Base-by-base conservation (phyloP, 805 yeast species). In the Saturnispora bothae region DNA sequence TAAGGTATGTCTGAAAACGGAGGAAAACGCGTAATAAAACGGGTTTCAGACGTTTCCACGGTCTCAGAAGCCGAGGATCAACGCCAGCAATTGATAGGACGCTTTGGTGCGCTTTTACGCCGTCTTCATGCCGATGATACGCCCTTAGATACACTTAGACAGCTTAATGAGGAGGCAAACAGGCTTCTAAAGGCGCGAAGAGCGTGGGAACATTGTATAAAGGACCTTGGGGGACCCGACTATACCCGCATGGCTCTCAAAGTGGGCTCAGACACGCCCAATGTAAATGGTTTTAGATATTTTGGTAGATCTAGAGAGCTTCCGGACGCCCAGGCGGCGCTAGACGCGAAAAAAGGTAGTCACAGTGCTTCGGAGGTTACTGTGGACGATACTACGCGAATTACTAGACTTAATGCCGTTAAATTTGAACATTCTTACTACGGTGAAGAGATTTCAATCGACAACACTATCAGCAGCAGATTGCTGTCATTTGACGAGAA, bases 241-340 rank as follows among this genome's bases (percentile, higher is more conserved):
- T 76, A 76, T 35, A 28, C 45, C 7, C 29, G 34, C 12, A 10
- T 29, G 14, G 18, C 22, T 4, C 20, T 27, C 5, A 13, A 7
- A 7, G 23, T 17, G 3, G 25, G 20, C 17, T 31, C 28, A 18
- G 38, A 28, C 9, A 39, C 38, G 5, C 28, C 43, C n/a, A 31
- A 39, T 4, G 53, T 71, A 1, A 63, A 68, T 28, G 85, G 85
- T 1, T 75, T 74, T 45, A 61, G 80, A 39, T 88, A 82, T 56
- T 88, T 75, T 58, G 96, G 96, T 0, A 59, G 95, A 34, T 95
- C 95, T 0, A 66, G 73, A 37, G 89, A 84, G 31, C 59, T 86
- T 7, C 81, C 85, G 0, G 95, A 83, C 44, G 88, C 81, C 6
- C 61, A 66, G 37, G 66, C 66, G 41, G 44, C 71, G 17, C 43